Conservation (phyloP, 164 flowering plant species). For the Macadamia tetraphylla region DNA sequence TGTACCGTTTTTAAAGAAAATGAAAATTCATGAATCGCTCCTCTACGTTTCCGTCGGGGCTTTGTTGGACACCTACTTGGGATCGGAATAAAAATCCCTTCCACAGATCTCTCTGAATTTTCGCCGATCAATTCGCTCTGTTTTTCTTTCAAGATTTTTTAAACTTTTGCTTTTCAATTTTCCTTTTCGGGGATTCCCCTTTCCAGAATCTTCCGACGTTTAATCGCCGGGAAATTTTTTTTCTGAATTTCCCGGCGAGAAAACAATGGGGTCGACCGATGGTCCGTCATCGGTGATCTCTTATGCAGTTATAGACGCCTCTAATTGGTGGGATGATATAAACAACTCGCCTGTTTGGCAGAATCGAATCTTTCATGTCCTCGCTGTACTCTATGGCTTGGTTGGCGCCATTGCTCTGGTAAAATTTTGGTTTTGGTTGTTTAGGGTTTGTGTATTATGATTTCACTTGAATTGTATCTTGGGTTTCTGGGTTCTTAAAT, state of each 20-base stretch:
- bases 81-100: too few relatives aligned
- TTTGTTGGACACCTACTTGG: too few relatives aligned
- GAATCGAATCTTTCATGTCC: constrained; percentile 65
- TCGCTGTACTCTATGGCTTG: constrained; percentile 65
- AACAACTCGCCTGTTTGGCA: constrained; percentile 71
- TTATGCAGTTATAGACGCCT: constrained; percentile 31
- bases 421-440: neutral
- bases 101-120: too few relatives aligned
- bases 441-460: too few relatives aligned
- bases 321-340: constrained; percentile 72
- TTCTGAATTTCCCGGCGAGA: neutral
- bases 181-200: neutral
- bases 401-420: constrained; percentile 74
- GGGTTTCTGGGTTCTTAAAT: too few relatives aligned
- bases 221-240: constrained; percentile 12
- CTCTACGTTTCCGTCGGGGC: too few relatives aligned
- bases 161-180: too few relatives aligned
- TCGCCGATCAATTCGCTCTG: too few relatives aligned
- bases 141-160: too few relatives aligned
- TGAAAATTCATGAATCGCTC: too few relatives aligned
- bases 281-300: constrained; percentile 28
- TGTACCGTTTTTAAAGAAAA: too few relatives aligned
- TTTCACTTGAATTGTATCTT: too few relatives aligned
- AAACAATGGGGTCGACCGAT: constrained; percentile 11
- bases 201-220: neutral